Percentiles rank a stretch among this genome's conserved stretches.
phyloP scores from a whole-genome alignment of 768 basidiomycete species.

The Psilocybe cubensis region DNA sequence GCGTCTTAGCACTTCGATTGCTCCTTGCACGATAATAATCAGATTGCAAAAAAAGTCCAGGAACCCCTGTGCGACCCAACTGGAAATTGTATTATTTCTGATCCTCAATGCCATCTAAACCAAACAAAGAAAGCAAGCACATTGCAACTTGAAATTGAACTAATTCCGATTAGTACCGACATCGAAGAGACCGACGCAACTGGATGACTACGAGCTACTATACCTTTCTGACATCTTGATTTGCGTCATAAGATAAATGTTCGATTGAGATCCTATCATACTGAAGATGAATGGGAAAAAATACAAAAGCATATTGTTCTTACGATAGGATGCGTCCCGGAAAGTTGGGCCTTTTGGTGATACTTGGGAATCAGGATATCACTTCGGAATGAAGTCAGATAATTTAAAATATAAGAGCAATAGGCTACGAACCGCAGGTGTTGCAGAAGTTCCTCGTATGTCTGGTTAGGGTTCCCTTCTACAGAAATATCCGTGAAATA shows the following conservation, averaged over 20 bases:
- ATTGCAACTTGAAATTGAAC: too few relatives aligned
- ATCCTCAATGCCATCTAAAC: too few relatives aligned
- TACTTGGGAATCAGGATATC: conserved; percentile 26
- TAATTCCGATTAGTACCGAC: too few relatives aligned
- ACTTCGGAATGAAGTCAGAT: not conserved
- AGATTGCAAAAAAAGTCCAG: too few relatives aligned
- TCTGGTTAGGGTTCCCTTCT: conserved; percentile 58
- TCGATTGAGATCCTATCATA: conserved; percentile 18
- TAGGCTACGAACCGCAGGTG: conserved; percentile 16
- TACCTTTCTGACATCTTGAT: too few relatives aligned
- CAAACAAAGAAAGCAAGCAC: too few relatives aligned
- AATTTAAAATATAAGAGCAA: not conserved
- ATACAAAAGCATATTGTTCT: not conserved
- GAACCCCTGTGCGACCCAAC: too few relatives aligned
- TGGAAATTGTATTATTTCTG: too few relatives aligned
- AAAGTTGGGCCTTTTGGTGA: conserved; percentile 30
- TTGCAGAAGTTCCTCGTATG: conserved; percentile 63
- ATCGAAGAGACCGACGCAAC: too few relatives aligned
- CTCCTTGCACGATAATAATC: too few relatives aligned
- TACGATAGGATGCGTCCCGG: conserved; percentile 29
- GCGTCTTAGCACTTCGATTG: too few relatives aligned
- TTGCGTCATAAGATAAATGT: conserved; percentile 15
- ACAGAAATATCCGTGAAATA: not conserved
- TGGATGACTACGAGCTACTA: too few relatives aligned
- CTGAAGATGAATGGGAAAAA: not conserved